Conservation (phyloP, 2,329 filamentous ascomycete genomes). For the Colletotrichum paranaense region DNA sequence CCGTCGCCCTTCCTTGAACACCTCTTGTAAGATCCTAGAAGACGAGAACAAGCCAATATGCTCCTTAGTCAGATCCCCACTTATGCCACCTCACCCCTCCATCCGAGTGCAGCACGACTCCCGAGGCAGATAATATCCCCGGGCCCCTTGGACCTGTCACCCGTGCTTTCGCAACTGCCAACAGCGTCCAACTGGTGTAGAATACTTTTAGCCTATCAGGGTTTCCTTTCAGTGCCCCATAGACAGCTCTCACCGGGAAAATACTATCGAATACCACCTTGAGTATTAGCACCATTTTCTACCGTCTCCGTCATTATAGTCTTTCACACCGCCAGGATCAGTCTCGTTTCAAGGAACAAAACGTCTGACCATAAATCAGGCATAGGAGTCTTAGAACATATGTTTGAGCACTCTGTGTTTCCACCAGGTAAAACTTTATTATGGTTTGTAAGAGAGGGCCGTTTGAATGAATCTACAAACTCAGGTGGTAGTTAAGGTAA, state of each 20-base stretch:
- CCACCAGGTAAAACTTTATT: not conserved
- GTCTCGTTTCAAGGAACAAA: constrained; percentile 4
- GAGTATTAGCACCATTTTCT: not conserved
- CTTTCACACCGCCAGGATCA: constrained; percentile 1
- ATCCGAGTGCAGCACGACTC: not conserved
- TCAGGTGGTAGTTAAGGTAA: not conserved
- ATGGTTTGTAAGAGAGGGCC: not conserved
- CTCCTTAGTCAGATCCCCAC: not conserved
- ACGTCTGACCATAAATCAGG: not conserved
- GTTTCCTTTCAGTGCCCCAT: not conserved
- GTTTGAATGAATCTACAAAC: not conserved
- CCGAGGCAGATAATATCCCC: not conserved
- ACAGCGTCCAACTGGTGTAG: not conserved
- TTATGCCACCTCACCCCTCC: not conserved
- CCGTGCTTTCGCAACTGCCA: not conserved
- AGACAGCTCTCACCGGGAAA: not conserved
- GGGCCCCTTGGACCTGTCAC: not conserved
- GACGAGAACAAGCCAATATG: no score
- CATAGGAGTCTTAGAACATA: not conserved
- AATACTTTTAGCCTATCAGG: not conserved
- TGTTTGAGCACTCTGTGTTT: not conserved
- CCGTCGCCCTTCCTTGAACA: not conserved
- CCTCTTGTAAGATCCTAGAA: no score
- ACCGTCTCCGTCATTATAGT: not conserved
- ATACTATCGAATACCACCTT: not conserved